Evolutionary conservation across 2,329 filamentous ascomycete genomes (phyloP).

Genomic region (Zasmidium citrigriseum): DNA sequence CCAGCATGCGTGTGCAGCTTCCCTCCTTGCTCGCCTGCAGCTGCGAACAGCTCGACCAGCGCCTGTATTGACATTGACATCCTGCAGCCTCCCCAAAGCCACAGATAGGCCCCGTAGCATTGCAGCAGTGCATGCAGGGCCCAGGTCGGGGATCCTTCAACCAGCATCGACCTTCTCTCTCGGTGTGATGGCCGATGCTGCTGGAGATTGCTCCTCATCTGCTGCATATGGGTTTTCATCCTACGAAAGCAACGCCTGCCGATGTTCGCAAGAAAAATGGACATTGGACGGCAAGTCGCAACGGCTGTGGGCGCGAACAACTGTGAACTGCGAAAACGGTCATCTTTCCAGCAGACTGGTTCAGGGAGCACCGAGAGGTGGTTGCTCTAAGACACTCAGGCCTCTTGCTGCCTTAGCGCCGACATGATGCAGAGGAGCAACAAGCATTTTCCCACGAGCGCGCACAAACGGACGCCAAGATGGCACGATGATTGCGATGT

Average conservation of each 20-base stretch:
- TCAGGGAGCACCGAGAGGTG: not conserved
- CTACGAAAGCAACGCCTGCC: not conserved
- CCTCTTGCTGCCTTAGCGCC: not conserved
- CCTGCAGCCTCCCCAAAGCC: not conserved
- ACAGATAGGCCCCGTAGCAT: not conserved
- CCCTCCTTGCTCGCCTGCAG: too few relatives aligned
- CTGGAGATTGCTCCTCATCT: not conserved
- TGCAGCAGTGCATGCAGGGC: not conserved
- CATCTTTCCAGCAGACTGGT: not conserved
- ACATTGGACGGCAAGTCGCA: not conserved
- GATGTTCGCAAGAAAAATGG: not conserved
- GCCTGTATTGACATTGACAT: not conserved
- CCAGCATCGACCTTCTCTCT: not conserved
- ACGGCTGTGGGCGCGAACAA: not conserved
- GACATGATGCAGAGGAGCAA: not conserved
- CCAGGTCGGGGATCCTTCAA: not conserved
- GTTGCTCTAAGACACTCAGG: not conserved
- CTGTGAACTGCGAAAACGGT: too few relatives aligned
- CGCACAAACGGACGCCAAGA: not conserved
- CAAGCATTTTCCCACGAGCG: constrained; percentile 2
- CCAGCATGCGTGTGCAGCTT: not conserved
- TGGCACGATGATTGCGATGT: not conserved
- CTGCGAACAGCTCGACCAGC: not conserved
- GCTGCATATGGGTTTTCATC: not conserved
- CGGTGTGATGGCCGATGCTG: not conserved